These are phyloP conservation scores for Phytophthora pinifolia DNA, from an alignment of 352 stramenopile genomes.

Conservation along the genomic window DNA sequence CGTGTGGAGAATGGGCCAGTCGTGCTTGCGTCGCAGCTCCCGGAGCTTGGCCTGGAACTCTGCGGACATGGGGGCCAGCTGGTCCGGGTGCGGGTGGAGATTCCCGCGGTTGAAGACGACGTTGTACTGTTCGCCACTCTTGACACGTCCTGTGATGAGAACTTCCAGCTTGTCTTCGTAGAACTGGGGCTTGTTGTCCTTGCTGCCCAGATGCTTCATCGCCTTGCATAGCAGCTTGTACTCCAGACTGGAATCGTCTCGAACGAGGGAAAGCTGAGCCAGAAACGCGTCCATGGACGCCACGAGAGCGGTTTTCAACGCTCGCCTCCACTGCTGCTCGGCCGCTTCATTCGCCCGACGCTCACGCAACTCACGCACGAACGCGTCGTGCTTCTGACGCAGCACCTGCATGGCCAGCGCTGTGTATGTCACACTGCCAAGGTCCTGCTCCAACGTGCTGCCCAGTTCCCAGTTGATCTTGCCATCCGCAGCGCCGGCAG, in stretches of 20 bases:
- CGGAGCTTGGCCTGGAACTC: slow-evolving; percentile 41
- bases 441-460: slow-evolving; percentile 19
- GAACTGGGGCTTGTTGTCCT: slow-evolving; percentile 27
- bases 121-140: slow-evolving; percentile 16
- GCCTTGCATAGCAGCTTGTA: slow-evolving; percentile 57
- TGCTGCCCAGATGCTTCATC: slow-evolving; percentile 31
- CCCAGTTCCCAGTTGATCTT: slow-evolving; percentile 42
- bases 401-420: slow-evolving; percentile 44
- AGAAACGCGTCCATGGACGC: slow-evolving; percentile 38
- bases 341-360: slow-evolving; percentile 36
- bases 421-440: slow-evolving; percentile 30
- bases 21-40: slow-evolving; percentile 23
- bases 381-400: slow-evolving; percentile 53
- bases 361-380: slow-evolving; percentile 43
- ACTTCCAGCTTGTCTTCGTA: slow-evolving; percentile 57
- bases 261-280: slow-evolving; percentile 18
- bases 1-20: slow-evolving; percentile 42
- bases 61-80: slow-evolving; percentile 40
- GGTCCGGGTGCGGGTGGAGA: slow-evolving; percentile 50
- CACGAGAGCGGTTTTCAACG: slow-evolving; percentile 31
- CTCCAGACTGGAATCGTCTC: slow-evolving; percentile 32
- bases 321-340: slow-evolving; percentile 42
- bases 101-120: slow-evolving; percentile 72
- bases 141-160: slow-evolving; percentile 46
- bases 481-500: slow-evolving; percentile 1